Conservation (phyloP, 2,329 filamentous ascomycete genomes). For the Fusarium citri region DNA sequence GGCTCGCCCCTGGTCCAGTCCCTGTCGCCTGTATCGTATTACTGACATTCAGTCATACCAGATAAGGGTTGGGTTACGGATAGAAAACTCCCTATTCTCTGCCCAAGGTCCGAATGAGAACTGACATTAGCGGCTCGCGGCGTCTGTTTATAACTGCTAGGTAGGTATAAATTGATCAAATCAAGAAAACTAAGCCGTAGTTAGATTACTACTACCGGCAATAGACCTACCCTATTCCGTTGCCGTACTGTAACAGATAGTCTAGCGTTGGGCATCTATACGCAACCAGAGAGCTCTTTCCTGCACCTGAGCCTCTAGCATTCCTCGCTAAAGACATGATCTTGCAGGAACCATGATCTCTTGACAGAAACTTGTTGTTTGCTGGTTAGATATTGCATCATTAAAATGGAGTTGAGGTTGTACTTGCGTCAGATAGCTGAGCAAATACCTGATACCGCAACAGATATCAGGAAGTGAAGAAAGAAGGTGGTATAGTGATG, state of each 20-base stretch:
- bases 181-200: neutral
- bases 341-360: neutral
- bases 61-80: neutral
- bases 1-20: conserved; percentile 1
- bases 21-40: neutral
- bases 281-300: neutral
- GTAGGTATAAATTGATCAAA: neutral
- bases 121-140: neutral
- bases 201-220: neutral
- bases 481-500: neutral
- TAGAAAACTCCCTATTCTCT: neutral
- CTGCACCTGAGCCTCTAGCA: neutral
- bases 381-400: neutral
- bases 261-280: neutral
- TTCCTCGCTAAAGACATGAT: neutral
- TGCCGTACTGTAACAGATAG: neutral
- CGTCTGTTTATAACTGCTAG: neutral
- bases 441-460: neutral
- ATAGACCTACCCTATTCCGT: neutral
- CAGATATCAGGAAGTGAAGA: neutral
- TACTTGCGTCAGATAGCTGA: neutral
- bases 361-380: neutral
- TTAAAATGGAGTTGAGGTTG: neutral
- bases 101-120: neutral
- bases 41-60: neutral